Evolutionary conservation across 2,329 filamentous ascomycete species (phyloP).

Genomic region (Harringtonia aguacate): DNA sequence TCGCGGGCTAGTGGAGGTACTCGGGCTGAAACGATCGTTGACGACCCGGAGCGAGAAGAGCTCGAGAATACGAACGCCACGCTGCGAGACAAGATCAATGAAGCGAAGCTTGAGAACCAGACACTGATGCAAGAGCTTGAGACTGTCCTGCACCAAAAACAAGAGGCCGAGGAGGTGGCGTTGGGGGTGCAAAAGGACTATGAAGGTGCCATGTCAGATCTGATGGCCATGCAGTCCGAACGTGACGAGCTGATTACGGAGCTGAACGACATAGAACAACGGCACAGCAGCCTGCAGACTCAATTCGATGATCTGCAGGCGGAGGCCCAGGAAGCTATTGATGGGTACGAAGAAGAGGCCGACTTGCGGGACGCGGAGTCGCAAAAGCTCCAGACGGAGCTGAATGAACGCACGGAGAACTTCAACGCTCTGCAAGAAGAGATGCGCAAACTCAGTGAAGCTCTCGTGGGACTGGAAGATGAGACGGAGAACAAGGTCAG

Average conservation of each 20-base stretch:
- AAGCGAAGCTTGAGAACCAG: conserved; percentile 80
- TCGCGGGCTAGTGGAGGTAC: conserved; percentile 65
- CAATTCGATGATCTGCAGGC: conserved; percentile 51
- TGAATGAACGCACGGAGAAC: conserved; percentile 72
- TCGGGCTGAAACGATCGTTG: conserved; percentile 42
- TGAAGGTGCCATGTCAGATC: conserved; percentile 59
- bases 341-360: conserved; percentile 57
- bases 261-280: conserved; percentile 35
- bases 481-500: conserved; percentile 71
- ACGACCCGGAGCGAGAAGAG: conserved; percentile 76
- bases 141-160: conserved; percentile 52
- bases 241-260: conserved; percentile 55
- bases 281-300: conserved; percentile 31
- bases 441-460: conserved; percentile 85
- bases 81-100: conserved; percentile 76
- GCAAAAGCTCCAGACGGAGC: conserved; percentile 56
- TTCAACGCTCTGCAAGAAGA: conserved; percentile 87
- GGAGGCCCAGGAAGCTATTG: conserved; percentile 57
- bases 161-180: conserved; percentile 45
- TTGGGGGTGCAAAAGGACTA: conserved; percentile 69
- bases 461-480: conserved; percentile 77
- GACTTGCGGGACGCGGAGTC: conserved; percentile 64
- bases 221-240: conserved; percentile 69
- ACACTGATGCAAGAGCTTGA: conserved; percentile 77
- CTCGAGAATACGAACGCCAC: conserved; percentile 76